A percentile compares a stretch with the other conserved stretches of the same genome.
These are phyloP conservation scores for Arabidopsis arenosa DNA, from an alignment of 345 rosid genomes.

Conservation along the genomic window DNA sequence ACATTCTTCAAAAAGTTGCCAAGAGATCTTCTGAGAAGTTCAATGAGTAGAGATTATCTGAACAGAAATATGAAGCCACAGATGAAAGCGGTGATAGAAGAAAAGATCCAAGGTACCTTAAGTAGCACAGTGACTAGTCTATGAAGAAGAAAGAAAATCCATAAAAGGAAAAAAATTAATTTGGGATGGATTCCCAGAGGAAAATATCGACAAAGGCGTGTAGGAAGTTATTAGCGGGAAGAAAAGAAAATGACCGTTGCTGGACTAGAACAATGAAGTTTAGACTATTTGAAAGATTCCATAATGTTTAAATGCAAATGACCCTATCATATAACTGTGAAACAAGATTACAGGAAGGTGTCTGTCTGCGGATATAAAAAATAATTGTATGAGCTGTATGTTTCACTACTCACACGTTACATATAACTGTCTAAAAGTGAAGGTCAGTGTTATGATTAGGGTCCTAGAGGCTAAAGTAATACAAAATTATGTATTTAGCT, in stretches of 20 bases:
- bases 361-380: no score
- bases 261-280: background rate
- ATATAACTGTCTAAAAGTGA: background rate
- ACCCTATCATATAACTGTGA: background rate
- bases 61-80: background rate
- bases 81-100: conserved; percentile 5
- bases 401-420: background rate
- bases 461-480: background rate
- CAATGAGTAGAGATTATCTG: background rate
- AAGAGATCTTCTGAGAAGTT: background rate
- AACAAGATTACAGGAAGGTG: no score
- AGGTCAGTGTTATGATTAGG: background rate
- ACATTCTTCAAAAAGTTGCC: background rate
- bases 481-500: background rate
- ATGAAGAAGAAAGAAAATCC: background rate
- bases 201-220: background rate
- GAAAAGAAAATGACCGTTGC: background rate
- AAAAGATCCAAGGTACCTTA: background rate
- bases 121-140: background rate
- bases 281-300: background rate
- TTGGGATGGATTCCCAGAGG: background rate
- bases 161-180: background rate
- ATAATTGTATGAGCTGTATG: no score
- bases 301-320: background rate
- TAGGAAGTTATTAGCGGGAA: background rate